Base-by-base conservation (phyloP, 768 basidiomycete genomes). In the Naganishia antarctica region DNA sequence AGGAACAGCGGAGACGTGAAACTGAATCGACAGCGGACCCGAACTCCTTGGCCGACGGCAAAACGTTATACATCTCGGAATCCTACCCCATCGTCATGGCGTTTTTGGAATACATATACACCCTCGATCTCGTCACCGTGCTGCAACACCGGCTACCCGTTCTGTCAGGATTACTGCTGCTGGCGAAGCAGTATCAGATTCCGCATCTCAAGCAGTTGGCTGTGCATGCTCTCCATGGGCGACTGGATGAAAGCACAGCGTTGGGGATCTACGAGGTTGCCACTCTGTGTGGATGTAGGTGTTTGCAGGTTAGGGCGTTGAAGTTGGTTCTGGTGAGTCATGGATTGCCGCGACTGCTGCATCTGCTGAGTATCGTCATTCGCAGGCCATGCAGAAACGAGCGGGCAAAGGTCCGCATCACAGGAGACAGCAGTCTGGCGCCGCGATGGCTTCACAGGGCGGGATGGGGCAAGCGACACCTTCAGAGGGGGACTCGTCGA, bases 201-300 rank as follows among this genome's bases (percentile, higher is more conserved):
- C 74, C 81, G 2, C 86, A 93, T 73, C 80, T 99, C 21, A 84
- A 86, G 68, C 81, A 80, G 6, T 80, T 93, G 23, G 90, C 90
- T n/a, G 88, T 88, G 70, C 93, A 98, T 76, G 90, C 91, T 4
- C 90, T 98, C 86, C 94, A 98, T 73, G 85, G 87, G 23, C 84
- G 87, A 16, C 78, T 97, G 31, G 88, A 87, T 32, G 89, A 90
- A 71, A 84, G 85, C 29, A 90, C 87, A 13, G 90, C 89, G 28
- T 89, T 93, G 21, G 89, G 88, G 28, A 88, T 97, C 46, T 97
- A 97, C 74, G 92, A 96, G 75, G 91, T 96, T 11, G 90, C 93
- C 9, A 94, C 93, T 2, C 79, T 97, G 4, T 91, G 90, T 73
- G 89, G 85, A 68, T 89, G 88, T 74, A 84, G 90, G 67, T 88